Evolutionary conservation across 768 basidiomycete species (phyloP).

Genomic region (Trametes elegans): DNA sequence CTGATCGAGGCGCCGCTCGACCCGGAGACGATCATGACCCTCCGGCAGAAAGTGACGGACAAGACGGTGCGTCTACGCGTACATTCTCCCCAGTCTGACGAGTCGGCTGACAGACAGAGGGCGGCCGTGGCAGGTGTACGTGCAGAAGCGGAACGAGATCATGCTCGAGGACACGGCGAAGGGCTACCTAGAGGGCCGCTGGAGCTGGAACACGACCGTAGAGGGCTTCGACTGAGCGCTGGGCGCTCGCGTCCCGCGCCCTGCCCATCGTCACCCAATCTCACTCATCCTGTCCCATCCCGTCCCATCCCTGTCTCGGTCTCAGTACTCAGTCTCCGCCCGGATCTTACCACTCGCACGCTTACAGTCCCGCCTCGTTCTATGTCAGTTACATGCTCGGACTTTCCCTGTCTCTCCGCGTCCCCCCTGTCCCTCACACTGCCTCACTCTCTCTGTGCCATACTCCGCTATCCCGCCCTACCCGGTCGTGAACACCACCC

Average conservation of each 20-base stretch:
- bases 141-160: slow-evolving; percentile 96
- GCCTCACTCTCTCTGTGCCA: too few relatives aligned
- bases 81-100: slow-evolving; percentile 3
- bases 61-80: slow-evolving; percentile 65
- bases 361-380: too few relatives aligned
- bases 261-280: neutral
- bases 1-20: slow-evolving; percentile 91
- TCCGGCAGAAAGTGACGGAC: slow-evolving; percentile 93
- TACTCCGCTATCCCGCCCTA: too few relatives aligned
- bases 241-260: too few relatives aligned
- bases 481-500: neutral
- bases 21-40: slow-evolving; percentile 70
- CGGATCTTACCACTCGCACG: too few relatives aligned
- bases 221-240: slow-evolving; percentile 66
- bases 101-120: neutral
- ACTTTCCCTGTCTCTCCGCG: too few relatives aligned
- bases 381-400: too few relatives aligned
- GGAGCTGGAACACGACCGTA: slow-evolving; percentile 75
- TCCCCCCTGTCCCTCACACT: too few relatives aligned
- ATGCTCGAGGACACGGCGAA: slow-evolving; percentile 91
- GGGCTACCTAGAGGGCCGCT: slow-evolving; percentile 83
- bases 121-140: slow-evolving; percentile 63
- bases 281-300: neutral
- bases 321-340: too few relatives aligned
- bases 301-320: too few relatives aligned